Percentiles rank a stretch among this genome's conserved stretches.
Evolutionary conservation across 169 alveolate species (phyloP).

Genomic region (Amoebophrya sp.): DNA sequence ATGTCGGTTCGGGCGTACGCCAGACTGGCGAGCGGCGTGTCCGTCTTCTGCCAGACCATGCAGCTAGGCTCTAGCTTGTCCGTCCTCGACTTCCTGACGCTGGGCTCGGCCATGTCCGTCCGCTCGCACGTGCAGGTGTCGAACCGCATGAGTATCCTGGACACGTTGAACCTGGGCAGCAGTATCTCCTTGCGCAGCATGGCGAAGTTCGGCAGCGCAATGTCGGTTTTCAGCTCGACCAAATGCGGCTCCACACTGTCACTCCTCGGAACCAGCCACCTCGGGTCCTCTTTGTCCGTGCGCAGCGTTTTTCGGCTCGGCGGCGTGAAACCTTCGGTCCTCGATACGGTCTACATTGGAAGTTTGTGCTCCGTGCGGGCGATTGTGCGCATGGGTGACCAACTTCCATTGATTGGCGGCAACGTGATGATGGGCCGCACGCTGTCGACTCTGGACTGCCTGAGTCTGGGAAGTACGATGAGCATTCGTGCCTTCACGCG

Average conservation of each 20-base stretch:
- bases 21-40: neutral
- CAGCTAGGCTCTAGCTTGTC: neutral
- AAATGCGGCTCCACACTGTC: slow-evolving; percentile 19
- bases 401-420: neutral
- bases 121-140: neutral
- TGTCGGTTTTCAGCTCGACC: neutral
- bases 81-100: neutral
- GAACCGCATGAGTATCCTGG: neutral
- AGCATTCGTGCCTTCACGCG: neutral
- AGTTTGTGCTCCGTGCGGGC: neutral
- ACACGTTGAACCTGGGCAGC: neutral
- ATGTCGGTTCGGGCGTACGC: neutral
- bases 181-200: neutral
- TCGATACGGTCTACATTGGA: neutral
- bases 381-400: slow-evolving; percentile 22
- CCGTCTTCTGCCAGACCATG: neutral
- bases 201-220: neutral
- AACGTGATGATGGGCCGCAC: neutral
- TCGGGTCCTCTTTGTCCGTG: neutral
- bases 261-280: neutral
- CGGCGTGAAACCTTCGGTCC: neutral
- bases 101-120: slow-evolving; percentile 9
- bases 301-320: neutral
- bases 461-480: neutral
- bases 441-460: neutral